phyloP scores from a whole-genome alignment of 768 basidiomycete genomes.

The Boletus edulis region DNA sequence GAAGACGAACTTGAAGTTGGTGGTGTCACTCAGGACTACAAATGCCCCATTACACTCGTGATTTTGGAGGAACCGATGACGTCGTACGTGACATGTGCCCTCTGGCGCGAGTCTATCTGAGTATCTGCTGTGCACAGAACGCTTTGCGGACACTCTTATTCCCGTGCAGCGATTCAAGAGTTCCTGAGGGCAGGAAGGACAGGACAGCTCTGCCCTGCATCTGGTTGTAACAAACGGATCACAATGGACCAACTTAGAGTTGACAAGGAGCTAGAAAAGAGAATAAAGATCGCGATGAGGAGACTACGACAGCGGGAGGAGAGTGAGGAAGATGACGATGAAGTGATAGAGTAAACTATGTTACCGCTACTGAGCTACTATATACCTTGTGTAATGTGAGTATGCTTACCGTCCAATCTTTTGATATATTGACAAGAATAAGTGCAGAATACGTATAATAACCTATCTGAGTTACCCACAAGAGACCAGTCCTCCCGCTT shows the following conservation, averaged over 20 bases:
- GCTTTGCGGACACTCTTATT: conserved; percentile 82
- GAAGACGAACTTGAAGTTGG: conserved; percentile 91
- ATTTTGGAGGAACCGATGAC: conserved; percentile 72
- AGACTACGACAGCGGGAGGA: conserved; percentile 43
- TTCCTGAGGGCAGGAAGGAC: conserved; percentile 45
- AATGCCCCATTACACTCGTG: conserved; percentile 76
- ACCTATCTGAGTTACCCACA: no score
- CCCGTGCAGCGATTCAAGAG: conserved; percentile 62
- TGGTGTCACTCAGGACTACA: conserved; percentile 78
- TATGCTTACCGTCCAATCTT: not conserved
- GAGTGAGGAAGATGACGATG: conserved; percentile 36
- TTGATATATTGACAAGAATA: not conserved
- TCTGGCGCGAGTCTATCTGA: not conserved
- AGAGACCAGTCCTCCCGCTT: conserved; percentile 54
- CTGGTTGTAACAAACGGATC: conserved; percentile 68
- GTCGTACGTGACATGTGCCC: conserved; percentile 55
- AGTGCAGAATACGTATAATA: not conserved
- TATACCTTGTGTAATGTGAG: conserved; percentile 14
- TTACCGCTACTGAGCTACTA: not conserved
- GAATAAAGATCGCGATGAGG: conserved; percentile 56
- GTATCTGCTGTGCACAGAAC: conserved; percentile 36
- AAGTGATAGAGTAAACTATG: conserved; percentile 51
- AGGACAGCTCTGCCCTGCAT: conserved; percentile 59
- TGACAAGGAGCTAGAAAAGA: conserved; percentile 61
- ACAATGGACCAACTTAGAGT: conserved; percentile 46